Percentiles rank a stretch among this genome's conserved stretches.
phyloP scores from a whole-genome alignment of 2,329 filamentous ascomycete species.

The Pestalotiopsis sp. region DNA sequence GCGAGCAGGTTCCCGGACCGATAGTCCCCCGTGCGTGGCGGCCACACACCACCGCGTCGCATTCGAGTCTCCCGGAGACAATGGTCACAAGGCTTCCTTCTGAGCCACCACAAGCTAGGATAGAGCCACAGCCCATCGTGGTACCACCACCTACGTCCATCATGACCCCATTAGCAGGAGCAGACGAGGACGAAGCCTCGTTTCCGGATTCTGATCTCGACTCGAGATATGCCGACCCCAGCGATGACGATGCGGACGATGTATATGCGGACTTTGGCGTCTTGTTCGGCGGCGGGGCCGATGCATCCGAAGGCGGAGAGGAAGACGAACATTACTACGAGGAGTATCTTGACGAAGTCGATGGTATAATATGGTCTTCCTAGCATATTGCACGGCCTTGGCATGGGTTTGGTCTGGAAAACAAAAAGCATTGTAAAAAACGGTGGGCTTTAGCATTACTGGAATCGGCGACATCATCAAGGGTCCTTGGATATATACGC shows the following conservation, averaged over 20 bases:
- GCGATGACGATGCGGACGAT: slow-evolving; percentile 49
- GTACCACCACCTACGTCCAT: slow-evolving; percentile 14
- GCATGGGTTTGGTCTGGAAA: background rate
- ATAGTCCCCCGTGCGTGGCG: slow-evolving; percentile 27
- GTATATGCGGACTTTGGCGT: slow-evolving; percentile 60
- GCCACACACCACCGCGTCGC: slow-evolving; percentile 27
- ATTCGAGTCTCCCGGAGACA: background rate
- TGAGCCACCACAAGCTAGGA: too few relatives aligned
- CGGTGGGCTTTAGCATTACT: too few relatives aligned
- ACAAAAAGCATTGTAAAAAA: background rate
- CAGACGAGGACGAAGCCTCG: slow-evolving; percentile 49
- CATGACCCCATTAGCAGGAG: slow-evolving; percentile 23
- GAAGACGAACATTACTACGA: slow-evolving; percentile 51
- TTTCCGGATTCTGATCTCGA: slow-evolving; percentile 51
- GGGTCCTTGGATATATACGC: too few relatives aligned
- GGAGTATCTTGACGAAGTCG: slow-evolving; percentile 59
- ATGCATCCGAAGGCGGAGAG: slow-evolving; percentile 14
- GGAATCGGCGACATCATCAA: too few relatives aligned
- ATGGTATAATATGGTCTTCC: slow-evolving; percentile 53
- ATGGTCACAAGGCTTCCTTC: background rate
- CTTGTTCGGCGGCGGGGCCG: slow-evolving; percentile 43
- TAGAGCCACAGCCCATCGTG: background rate
- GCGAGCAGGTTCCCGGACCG: slow-evolving; percentile 17
- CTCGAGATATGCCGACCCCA: slow-evolving; percentile 42
- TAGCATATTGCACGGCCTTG: slow-evolving; percentile 20